Conservation (phyloP, 148 eudicot species). For the Rhododendron kiyosumense region DNA sequence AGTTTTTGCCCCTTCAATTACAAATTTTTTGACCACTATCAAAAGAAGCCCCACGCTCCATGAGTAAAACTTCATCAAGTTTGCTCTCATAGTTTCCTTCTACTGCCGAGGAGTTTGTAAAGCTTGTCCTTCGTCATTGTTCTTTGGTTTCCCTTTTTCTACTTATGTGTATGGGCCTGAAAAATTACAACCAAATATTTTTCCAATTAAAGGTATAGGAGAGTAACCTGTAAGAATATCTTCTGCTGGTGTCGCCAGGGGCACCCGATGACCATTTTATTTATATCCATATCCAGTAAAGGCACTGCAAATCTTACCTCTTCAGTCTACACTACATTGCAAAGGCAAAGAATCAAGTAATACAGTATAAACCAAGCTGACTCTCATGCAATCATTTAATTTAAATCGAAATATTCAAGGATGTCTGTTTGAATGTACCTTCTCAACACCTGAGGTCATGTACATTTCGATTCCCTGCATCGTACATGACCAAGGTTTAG, state of each 20-base stretch:
- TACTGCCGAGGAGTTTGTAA: neutral
- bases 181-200: neutral
- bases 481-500: conserved; percentile 6
- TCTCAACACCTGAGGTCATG: conserved; percentile 61
- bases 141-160: neutral
- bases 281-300: conserved; percentile 68
- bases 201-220: neutral
- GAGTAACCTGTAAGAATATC: conserved; percentile 68
- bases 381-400: neutral
- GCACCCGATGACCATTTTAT: conserved; percentile 60
- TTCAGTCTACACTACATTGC: conserved; percentile 69
- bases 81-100: neutral
- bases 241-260: conserved; percentile 84
- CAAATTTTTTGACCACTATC: neutral
- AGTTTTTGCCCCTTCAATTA: neutral
- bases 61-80: neutral
- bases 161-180: neutral
- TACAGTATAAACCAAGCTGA: conserved; percentile 6
- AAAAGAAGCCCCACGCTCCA: neutral
- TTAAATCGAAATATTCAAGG: conserved; percentile 1
- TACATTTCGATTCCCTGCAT: conserved; percentile 88
- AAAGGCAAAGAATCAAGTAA: conserved; percentile 25
- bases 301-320: conserved; percentile 94
- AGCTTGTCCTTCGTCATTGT: neutral
- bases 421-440: conserved; percentile 44